Conservation (phyloP, 441 rosid species). For the Kokia cookei region DNA sequence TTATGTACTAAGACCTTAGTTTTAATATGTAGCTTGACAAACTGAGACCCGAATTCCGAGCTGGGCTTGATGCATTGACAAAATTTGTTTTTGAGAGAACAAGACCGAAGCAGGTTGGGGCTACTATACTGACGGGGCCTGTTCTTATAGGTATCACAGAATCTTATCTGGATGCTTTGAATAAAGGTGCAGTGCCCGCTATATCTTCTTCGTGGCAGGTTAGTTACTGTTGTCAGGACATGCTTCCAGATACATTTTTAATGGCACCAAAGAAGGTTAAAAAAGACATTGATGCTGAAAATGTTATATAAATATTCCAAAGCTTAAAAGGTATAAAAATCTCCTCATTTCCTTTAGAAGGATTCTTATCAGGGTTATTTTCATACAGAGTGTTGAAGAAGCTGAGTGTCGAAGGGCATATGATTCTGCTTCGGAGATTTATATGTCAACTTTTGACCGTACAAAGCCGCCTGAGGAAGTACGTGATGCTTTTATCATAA, state of each 20-base stretch:
- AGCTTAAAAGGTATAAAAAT: not conserved
- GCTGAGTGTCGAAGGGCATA: conserved; percentile 88
- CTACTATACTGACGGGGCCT: conserved; percentile 90
- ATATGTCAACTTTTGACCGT: conserved; percentile 63
- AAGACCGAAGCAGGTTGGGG: conserved; percentile 93
- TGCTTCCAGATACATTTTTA: not conserved
- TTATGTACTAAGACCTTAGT: not conserved
- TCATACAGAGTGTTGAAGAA: conserved; percentile 89
- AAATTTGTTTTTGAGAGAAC: conserved; percentile 97
- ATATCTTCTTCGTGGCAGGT: conserved; percentile 99
- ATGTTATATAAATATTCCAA: not conserved
- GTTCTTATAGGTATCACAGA: conserved; percentile 84
- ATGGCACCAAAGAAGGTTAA: not conserved
- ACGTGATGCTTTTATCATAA: conserved; percentile 24
- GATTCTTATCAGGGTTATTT: not conserved
- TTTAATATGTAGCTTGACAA: conserved; percentile 53
- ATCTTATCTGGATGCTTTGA: conserved; percentile 90
- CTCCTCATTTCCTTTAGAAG: not conserved
- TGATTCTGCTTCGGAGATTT: conserved; percentile 74
- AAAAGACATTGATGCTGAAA: not conserved
- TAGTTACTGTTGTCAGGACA: conserved; percentile 14
- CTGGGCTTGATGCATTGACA: conserved; percentile 89
- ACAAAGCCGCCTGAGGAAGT: conserved; percentile 89
- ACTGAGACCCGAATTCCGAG: conserved; percentile 79
- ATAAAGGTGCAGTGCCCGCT: conserved; percentile 98